phyloP scores from a whole-genome alignment of 2,329 filamentous ascomycete species.

The Verticillium albo-atrum region DNA sequence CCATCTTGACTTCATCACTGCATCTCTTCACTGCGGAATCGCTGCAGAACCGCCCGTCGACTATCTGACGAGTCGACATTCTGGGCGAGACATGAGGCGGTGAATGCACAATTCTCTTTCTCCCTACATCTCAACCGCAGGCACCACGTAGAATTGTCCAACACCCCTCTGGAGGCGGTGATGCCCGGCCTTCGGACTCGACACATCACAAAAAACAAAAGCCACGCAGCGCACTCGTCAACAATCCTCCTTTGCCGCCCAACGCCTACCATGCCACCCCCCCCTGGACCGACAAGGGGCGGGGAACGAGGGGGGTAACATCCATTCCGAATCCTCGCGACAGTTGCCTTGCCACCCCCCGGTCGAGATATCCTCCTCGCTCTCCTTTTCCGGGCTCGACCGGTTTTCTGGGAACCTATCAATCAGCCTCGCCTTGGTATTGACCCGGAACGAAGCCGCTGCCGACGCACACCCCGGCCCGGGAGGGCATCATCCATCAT shows the following conservation, averaged over 20 bases:
- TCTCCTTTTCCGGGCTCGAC: background rate
- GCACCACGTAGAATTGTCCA: too few relatives aligned
- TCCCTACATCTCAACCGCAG: background rate
- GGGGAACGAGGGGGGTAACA: background rate
- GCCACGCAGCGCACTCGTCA: background rate
- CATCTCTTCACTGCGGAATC: background rate
- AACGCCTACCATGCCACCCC: background rate
- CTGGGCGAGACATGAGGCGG: background rate
- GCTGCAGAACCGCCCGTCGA: background rate
- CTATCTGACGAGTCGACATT: background rate
- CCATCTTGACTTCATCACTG: background rate
- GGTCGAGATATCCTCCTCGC: background rate
- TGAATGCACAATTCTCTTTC: background rate
- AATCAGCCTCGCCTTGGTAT: background rate
- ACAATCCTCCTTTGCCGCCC: background rate
- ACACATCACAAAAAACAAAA: background rate
- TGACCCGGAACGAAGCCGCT: background rate
- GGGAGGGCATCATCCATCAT: background rate
- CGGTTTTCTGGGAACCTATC: background rate
- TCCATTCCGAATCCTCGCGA: conserved; percentile 4
- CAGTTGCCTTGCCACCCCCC: background rate
- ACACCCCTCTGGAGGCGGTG: background rate
- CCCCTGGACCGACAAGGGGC: background rate
- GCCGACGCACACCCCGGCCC: background rate
- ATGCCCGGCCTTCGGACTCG: background rate